phyloP scores from a whole-genome alignment of 306 rosid genomes.

The Trifolium pratense region DNA sequence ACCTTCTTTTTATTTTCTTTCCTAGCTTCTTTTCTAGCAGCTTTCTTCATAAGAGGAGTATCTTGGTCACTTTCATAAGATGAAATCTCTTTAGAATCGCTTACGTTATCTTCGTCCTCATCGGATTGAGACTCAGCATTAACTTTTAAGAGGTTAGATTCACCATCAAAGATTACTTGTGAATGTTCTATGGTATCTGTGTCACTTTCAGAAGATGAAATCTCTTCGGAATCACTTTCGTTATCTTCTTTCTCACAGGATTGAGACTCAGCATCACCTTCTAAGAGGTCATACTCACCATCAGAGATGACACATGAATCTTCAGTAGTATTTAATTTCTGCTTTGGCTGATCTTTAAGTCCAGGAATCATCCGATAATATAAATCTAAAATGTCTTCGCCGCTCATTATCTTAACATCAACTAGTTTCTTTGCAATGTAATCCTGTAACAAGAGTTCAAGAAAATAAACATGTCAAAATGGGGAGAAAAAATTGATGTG shows the following conservation, averaged over 20 bases:
- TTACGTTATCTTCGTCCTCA: constrained; percentile 44
- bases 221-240: no score
- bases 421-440: constrained; percentile 54
- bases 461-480: not conserved
- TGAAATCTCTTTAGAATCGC: constrained; percentile 56
- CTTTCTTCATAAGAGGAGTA: constrained; percentile 63
- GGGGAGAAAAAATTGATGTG: constrained; percentile 16
- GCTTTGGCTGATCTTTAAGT: no score
- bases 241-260: no score
- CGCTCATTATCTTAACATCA: constrained; percentile 70
- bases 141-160: no score
- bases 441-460: not conserved
- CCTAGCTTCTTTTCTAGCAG: constrained; percentile 82
- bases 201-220: no score
- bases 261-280: no score
- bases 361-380: constrained; percentile 35
- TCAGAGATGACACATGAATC: no score
- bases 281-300: no score
- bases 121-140: constrained; percentile 18
- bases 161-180: no score
- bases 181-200: no score
- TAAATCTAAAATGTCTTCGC: constrained; percentile 12
- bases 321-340: no score
- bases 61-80: constrained; percentile 45
- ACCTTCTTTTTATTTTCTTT: constrained; percentile 87